Conservation (phyloP, 31 red algal genomes). For the Asparagopsis taxiformis region DNA sequence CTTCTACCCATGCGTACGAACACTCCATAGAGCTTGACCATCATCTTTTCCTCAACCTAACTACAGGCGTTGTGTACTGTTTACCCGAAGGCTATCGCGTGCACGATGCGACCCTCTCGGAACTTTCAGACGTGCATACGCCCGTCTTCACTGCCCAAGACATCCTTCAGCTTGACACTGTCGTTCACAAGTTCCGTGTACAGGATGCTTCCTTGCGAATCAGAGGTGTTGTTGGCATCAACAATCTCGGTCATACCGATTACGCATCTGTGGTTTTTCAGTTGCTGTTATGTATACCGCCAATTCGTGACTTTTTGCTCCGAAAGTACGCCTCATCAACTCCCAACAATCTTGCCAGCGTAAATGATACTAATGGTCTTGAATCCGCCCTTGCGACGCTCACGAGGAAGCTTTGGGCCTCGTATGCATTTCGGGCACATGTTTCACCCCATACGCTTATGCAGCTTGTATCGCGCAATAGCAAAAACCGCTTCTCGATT, state of each 20-base stretch:
- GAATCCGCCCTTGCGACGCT: conserved; percentile 31
- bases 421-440: conserved; percentile 59
- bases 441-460: conserved; percentile 78
- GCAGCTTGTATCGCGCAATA: conserved; percentile 35
- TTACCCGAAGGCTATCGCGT: conserved; percentile 81
- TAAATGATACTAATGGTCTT: conserved; percentile 17
- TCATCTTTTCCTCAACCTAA: conserved; percentile 80
- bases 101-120: conserved; percentile 51
- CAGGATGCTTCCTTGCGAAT: conserved; percentile 17
- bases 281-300: conserved; percentile 46
- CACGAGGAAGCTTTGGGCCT: conserved; percentile 61
- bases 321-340: neutral
- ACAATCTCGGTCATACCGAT: conserved; percentile 55
- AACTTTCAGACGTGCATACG: conserved; percentile 40
- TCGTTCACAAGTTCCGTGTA: conserved; percentile 19
- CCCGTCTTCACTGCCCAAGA: conserved; percentile 35
- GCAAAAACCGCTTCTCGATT: conserved; percentile 5
- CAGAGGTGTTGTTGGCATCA: conserved; percentile 45
- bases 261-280: conserved; percentile 72
- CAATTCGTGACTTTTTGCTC: conserved; percentile 49
- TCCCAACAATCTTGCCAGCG: conserved; percentile 2
- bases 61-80: conserved; percentile 42
- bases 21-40: conserved; percentile 72
- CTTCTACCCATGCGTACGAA: conserved; percentile 72
- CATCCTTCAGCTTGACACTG: conserved; percentile 25